Percentiles rank a stretch among this genome's conserved stretches.
Evolutionary conservation across 2,329 filamentous ascomycete species (phyloP).

Genomic region (Phyllosticta citrichinensis): DNA sequence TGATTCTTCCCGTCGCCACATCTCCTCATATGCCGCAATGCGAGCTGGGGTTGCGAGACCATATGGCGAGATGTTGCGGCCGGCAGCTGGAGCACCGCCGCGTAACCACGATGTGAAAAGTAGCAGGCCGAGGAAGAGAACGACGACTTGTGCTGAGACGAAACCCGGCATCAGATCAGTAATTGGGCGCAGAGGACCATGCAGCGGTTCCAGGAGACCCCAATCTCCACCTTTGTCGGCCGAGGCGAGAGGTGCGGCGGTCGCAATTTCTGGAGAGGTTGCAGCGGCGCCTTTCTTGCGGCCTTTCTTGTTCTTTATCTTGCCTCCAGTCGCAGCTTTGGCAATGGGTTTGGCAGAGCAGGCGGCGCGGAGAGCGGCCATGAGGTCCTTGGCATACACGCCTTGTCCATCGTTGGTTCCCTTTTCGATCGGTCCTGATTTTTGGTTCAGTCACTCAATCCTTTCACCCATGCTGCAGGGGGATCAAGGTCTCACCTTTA

Average conservation of each 20-base stretch:
- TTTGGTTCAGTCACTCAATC: neutral
- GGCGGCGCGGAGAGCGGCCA: conserved; percentile 62
- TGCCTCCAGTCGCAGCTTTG: conserved; percentile 35
- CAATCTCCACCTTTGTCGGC: conserved; percentile 40
- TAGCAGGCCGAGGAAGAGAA: conserved; percentile 62
- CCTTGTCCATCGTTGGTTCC: conserved; percentile 84
- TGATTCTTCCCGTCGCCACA: conserved; percentile 80
- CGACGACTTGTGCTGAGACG: conserved; percentile 66
- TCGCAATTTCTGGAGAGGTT: conserved; percentile 11
- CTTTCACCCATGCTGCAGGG: conserved; percentile 11
- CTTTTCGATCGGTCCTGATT: conserved; percentile 82
- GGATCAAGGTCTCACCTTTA: conserved; percentile 52
- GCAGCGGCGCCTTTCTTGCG: conserved; percentile 17
- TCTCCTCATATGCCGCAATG: conserved; percentile 78
- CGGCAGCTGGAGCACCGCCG: conserved; percentile 19
- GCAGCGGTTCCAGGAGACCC: conserved; percentile 74
- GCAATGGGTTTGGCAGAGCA: conserved; percentile 55
- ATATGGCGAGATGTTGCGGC: conserved; percentile 19
- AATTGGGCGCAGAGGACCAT: conserved; percentile 58
- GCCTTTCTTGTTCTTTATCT: conserved; percentile 20
- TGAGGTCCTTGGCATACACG: conserved; percentile 70
- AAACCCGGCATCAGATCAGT: conserved; percentile 60
- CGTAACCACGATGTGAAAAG: conserved; percentile 57
- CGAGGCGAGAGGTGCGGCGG: conserved; percentile 13
- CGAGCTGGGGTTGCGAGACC: conserved; percentile 49